phyloP scores from a whole-genome alignment of 129 eudicot species.

The Pulicaria dysenterica region DNA sequence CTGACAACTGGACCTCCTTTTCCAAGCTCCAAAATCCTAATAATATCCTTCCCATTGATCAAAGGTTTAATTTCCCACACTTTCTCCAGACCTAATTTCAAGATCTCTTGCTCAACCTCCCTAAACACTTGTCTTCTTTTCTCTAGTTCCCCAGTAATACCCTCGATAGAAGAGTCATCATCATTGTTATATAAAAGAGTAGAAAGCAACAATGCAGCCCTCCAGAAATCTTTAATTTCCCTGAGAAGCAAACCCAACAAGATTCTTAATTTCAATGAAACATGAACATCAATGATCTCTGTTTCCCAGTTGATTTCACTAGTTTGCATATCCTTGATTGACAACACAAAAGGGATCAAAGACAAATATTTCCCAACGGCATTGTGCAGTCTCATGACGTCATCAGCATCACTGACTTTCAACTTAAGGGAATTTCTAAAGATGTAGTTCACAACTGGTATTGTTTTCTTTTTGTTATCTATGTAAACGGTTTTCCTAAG shows the following conservation, averaged over 20 bases:
- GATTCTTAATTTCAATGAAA: conserved; percentile 52
- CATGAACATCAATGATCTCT: conserved; percentile 59
- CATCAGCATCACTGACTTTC: conserved; percentile 77
- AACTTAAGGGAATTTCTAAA: conserved; percentile 69
- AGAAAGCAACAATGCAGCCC: conserved; percentile 60
- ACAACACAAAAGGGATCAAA: conserved; percentile 53
- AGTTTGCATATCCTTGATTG: conserved; percentile 38
- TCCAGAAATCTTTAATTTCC: conserved; percentile 89
- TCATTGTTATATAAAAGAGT: conserved; percentile 42
- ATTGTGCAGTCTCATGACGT: conserved; percentile 41
- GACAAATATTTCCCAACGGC: conserved; percentile 57
- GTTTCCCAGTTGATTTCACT: conserved; percentile 51
- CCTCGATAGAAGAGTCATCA: conserved; percentile 26
- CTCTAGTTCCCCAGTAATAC: conserved; percentile 32
- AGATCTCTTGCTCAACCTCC: conserved; percentile 53
- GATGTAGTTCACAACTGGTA: conserved; percentile 53
- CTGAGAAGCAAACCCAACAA: conserved; percentile 72
- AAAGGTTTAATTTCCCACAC: conserved; percentile 80
- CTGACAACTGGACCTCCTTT: conserved; percentile 75
- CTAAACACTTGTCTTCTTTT: conserved; percentile 50
- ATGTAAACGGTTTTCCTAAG: conserved; percentile 51
- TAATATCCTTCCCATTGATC: conserved; percentile 79
- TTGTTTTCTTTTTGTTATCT: conserved; percentile 65
- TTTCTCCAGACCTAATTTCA: conserved; percentile 61
- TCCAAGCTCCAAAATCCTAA: conserved; percentile 61